Percentiles rank a stretch among this genome's conserved stretches.
Evolutionary conservation across 1,284 basidiomycete species (phyloP).

Genomic region (Athelia psychrophila): DNA sequence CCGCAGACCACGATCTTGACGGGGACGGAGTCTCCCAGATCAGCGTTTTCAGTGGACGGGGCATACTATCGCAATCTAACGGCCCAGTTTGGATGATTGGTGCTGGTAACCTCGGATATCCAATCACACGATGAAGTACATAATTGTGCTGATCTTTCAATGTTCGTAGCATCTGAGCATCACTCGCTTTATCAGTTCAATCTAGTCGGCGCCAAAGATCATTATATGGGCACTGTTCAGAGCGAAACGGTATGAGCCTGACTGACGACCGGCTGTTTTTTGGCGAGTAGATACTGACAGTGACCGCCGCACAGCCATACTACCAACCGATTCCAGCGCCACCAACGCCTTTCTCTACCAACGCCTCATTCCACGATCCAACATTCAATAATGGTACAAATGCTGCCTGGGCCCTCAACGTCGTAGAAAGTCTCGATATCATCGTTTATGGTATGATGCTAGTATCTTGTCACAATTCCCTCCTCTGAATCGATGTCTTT

Average conservation of each 20-base stretch:
- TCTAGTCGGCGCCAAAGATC: conserved; percentile 57
- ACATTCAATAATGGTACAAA: conserved; percentile 28
- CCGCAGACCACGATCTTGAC: conserved; percentile 75
- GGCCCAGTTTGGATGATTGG: conserved; percentile 78
- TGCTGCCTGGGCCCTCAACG: conserved; percentile 60
- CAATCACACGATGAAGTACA: neutral
- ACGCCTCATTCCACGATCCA: conserved; percentile 55
- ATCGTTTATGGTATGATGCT: conserved; percentile 49
- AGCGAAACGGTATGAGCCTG: conserved; percentile 66
- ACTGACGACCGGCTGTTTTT: no score
- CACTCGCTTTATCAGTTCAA: conserved; percentile 68
- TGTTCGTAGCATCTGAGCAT: conserved; percentile 56
- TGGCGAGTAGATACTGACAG: conserved; percentile 14
- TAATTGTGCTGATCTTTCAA: neutral
- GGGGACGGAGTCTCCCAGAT: conserved; percentile 42
- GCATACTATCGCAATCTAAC: conserved; percentile 70
- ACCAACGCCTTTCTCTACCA: conserved; percentile 53
- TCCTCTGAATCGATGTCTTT: neutral
- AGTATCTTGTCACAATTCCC: neutral
- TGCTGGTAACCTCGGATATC: conserved; percentile 30
- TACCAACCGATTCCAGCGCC: conserved; percentile 62
- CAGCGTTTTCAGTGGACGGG: conserved; percentile 69
- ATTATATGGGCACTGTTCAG: conserved; percentile 72
- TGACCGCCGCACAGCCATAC: conserved; percentile 41
- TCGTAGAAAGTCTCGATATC: conserved; percentile 55